Percentiles rank a stretch among this genome's conserved stretches.
Evolutionary conservation across 208 protist genomes (phyloP).

Genomic region (Phytomonas sp.): DNA sequence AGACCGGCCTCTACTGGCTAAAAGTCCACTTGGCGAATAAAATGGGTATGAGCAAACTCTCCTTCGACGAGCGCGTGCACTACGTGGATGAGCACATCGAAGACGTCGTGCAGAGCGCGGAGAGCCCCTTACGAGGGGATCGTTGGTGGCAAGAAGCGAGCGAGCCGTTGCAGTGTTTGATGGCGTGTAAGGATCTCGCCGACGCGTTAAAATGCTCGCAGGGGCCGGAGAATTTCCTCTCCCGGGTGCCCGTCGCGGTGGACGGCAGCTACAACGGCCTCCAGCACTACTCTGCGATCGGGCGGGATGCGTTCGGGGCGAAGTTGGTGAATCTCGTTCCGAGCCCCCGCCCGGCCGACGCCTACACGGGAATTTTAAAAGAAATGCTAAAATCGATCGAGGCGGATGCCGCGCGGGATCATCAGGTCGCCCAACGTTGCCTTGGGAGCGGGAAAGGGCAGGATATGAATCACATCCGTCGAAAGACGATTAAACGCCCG

Average conservation of each 20-base stretch:
- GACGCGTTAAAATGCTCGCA: conserved; percentile 88
- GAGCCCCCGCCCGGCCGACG: conserved; percentile 90
- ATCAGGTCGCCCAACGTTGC: conserved; percentile 79
- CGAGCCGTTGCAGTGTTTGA: conserved; percentile 94
- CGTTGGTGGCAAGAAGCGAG: conserved; percentile 94
- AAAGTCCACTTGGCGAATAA: conserved; percentile 98
- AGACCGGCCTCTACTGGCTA: conserved; percentile 93
- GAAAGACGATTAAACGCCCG: conserved; percentile 98
- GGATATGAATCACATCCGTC: conserved; percentile 89
- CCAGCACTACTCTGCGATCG: conserved; percentile 98
- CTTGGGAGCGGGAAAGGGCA: conserved; percentile 72
- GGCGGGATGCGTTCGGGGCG: conserved; percentile 94
- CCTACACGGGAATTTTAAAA: conserved; percentile 94
- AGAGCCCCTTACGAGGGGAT: conserved; percentile 69
- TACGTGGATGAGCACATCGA: conserved; percentile 92
- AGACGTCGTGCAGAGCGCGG: conserved; percentile 81
- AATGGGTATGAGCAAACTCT: conserved; percentile 94
- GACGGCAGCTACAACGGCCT: conserved; percentile 97
- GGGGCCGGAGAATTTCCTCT: conserved; percentile 83
- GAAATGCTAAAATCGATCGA: conserved; percentile 87
- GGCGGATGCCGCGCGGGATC: conserved; percentile 70
- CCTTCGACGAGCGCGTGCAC: conserved; percentile 91
- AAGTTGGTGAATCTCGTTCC: conserved; percentile 94
- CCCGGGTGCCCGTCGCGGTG: conserved; percentile 93
- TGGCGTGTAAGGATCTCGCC: conserved; percentile 91